Conservation (phyloP, 768 basidiomycete species). For the Hypholoma fasciculare region DNA sequence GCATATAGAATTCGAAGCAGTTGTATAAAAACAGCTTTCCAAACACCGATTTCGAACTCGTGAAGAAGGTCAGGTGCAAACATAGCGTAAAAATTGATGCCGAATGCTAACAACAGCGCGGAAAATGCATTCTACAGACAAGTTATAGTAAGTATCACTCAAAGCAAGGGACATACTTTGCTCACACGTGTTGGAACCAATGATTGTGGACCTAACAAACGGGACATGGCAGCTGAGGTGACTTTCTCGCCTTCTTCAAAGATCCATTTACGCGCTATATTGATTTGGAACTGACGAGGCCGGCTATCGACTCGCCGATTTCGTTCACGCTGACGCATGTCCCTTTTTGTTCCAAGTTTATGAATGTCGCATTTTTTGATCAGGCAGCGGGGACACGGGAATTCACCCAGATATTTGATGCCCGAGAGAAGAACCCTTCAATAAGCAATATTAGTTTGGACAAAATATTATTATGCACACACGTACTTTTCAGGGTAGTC, state of each 20-base stretch:
- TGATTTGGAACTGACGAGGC: too few relatives aligned
- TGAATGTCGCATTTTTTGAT: constrained; percentile 25
- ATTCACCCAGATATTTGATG: constrained; percentile 29
- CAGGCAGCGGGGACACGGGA: constrained; percentile 39
- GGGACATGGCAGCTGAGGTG: neutral
- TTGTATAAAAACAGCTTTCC: constrained; percentile 37
- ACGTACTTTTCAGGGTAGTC: constrained; percentile 26
- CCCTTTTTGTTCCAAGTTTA: constrained; percentile 24
- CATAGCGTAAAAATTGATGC: constrained; percentile 31
- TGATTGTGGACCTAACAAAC: constrained; percentile 3
- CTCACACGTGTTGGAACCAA: too few relatives aligned
- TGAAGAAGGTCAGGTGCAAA: constrained; percentile 38
- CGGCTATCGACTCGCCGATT: too few relatives aligned
- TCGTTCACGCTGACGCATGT: too few relatives aligned
- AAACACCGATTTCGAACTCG: constrained; percentile 40
- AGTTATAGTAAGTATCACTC: too few relatives aligned
- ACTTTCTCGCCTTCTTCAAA: constrained; percentile 10
- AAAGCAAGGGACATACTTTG: too few relatives aligned
- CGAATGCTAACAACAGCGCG: constrained; percentile 4
- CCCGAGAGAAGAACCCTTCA: constrained; percentile 34
- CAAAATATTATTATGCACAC: too few relatives aligned
- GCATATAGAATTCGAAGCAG: constrained; percentile 30
- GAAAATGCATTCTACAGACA: constrained; percentile 42
- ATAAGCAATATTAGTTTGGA: too few relatives aligned
- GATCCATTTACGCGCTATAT: neutral